A percentile compares a stretch with the other conserved stretches of the same genome.
Conservation (phyloP, 768 basidiomycete genomes). For the Tulasnella sp. region DNA sequence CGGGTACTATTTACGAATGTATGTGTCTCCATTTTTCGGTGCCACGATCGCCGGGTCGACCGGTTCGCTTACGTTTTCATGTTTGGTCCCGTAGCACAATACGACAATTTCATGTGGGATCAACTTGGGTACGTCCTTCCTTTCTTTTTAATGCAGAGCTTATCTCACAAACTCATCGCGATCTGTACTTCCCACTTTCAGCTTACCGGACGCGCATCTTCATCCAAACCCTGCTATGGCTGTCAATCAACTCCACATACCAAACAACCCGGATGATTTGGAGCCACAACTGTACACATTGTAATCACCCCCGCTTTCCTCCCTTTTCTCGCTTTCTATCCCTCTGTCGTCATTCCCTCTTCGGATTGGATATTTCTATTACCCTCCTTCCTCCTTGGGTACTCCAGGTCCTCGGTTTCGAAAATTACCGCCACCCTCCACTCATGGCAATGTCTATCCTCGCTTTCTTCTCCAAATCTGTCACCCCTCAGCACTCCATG, state of each 20-base stretch:
- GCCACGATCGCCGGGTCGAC: too few species aligned
- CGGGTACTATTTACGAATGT: too few species aligned
- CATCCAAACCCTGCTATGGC: background rate
- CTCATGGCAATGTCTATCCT: background rate
- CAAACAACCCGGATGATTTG: background rate
- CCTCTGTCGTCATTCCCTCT: background rate
- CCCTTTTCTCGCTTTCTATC: background rate
- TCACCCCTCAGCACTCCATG: background rate
- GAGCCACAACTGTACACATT: conserved; percentile 1
- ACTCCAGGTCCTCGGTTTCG: background rate
- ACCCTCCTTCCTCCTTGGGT: background rate
- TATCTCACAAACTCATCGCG: background rate
- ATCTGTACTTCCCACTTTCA: background rate
- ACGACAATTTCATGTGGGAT: conserved; percentile 65
- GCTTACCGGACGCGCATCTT: background rate
- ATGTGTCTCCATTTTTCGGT: too few species aligned
- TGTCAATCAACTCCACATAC: conserved; percentile 3
- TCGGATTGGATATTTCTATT: background rate
- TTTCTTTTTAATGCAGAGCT: background rate
- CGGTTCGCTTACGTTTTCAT: too few species aligned
- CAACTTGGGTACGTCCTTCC: conserved; percentile 50
- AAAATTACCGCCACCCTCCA: background rate
- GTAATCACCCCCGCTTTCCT: background rate
- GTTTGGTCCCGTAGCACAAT: background rate
- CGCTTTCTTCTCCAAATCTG: too few species aligned